Evolutionary conservation across 1,139 yeast species (phyloP), one percentile per base, ranked within the genome.

Genomic region (Geotrichum klebahnii): DNA sequence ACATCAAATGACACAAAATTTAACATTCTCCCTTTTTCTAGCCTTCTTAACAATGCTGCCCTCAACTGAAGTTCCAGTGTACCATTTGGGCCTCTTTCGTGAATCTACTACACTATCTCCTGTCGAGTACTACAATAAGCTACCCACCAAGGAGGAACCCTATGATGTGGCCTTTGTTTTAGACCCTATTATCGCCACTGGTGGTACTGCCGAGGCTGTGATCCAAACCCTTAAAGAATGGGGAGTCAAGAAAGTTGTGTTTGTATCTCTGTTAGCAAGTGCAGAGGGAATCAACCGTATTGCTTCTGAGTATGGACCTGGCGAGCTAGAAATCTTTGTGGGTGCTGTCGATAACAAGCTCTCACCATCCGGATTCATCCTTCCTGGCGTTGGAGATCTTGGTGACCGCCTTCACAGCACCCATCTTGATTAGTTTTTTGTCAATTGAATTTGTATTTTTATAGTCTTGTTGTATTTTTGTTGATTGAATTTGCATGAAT

Each of bases 181-280:
- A 16, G 71, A 67, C 46, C 71, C 71, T 17, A 63, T 67, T 20
- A 61, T 67, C 47, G 71, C 71, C 8, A 67, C 71, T 6, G 71
- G 71, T 14, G 69, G 68, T 16, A 67, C 71, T 16, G 68, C 68
- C 16, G 57, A 57, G 23, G 70, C 71, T 5, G 70, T 64, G 19
- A 60, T 67, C 44, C 65, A 63, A 44, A 62, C 66, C 1, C 54
- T 64, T 40, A 56, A 52, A 53, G 71, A 67, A 39, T 67, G 70
- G 68, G 67, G 65, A 14, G 68, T 61, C 44, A 57, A 59, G 52
- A 59, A 59, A 56, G 62, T 67, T 35, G 59, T 67, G 33, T 59
- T 65, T 44, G 59, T 60, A 20, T 44, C 66, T 9, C 49, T 67
- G 19, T 38, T 67, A 9, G 67, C 64, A 9, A 55, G 61, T 42